phyloP scores from a whole-genome alignment of 225 moss, liverwort and hornwort genomes.

The Sphagnum tenellum region DNA sequence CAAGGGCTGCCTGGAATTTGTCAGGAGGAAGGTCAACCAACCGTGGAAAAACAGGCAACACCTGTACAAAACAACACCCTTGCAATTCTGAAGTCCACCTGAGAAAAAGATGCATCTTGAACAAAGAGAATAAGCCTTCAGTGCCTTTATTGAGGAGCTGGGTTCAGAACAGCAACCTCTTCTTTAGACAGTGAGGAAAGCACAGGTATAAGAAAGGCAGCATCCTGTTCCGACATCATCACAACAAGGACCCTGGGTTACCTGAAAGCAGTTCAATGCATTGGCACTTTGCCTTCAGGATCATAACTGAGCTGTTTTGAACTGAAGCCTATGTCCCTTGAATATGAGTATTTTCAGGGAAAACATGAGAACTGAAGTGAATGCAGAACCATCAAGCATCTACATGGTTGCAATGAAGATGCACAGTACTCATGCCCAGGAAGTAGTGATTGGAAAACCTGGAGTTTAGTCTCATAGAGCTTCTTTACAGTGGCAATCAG shows the following conservation, averaged over 20 bases:
- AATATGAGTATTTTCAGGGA: no score
- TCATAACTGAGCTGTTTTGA: no score
- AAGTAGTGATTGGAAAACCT: constrained; percentile 27
- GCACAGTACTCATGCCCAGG: no score
- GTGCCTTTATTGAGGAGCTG: no score
- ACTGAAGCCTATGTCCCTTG: no score
- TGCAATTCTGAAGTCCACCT: no score
- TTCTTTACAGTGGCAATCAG: constrained; percentile 86
- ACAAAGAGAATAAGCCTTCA: no score
- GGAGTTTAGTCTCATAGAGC: constrained; percentile 81
- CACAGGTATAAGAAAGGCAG: constrained; percentile 90
- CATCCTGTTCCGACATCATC: constrained; percentile 47
- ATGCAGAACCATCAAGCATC: no score
- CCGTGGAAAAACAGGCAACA: constrained; percentile 89
- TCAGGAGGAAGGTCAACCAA: constrained; percentile 85
- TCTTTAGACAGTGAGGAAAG: constrained; percentile 95
- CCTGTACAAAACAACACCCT: constrained; percentile 28
- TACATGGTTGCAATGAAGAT: no score
- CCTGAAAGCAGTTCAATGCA: neutral
- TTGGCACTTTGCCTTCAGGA: no score
- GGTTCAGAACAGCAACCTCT: constrained; percentile 39
- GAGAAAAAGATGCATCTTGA: no score
- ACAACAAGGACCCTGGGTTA: neutral
- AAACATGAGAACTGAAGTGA: no score
- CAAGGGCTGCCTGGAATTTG: constrained; percentile 90